These are phyloP conservation scores for Echites panduratus DNA, from an alignment of 257 asterid genomes.

Conservation along the genomic window DNA sequence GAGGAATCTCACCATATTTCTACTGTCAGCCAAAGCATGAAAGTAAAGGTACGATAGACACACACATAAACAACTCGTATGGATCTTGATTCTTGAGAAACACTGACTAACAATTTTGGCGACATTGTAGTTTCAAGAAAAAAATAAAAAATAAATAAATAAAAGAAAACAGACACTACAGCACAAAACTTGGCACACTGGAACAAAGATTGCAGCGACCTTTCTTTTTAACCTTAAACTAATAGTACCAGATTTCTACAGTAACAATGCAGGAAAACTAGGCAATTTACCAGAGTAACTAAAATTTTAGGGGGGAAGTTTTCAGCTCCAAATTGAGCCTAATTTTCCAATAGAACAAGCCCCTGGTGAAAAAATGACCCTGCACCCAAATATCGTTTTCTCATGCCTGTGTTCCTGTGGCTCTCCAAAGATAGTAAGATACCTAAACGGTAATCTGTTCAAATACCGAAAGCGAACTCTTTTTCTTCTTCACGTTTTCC, in stretches of 20 bases:
- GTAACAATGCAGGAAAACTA: background rate
- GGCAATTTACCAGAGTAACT: background rate
- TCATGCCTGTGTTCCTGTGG: background rate
- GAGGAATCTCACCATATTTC: background rate
- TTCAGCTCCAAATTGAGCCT: background rate
- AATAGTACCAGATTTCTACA: background rate
- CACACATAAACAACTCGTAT: background rate
- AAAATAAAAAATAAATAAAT: too few relatives aligned
- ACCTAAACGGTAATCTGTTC: background rate
- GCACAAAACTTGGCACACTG: background rate
- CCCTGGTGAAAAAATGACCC: background rate
- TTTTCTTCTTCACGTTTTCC: background rate
- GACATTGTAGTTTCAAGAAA: slow-evolving; percentile 1
- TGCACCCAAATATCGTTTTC: background rate
- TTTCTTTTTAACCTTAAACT: background rate
- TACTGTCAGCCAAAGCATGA: background rate
- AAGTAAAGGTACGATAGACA: background rate
- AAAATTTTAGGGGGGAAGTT: background rate
- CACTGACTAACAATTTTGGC: background rate
- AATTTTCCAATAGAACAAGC: background rate
- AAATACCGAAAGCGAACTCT: background rate
- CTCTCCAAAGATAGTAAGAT: slow-evolving; percentile 1
- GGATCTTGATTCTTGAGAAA: slow-evolving; percentile 6
- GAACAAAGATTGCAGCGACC: slow-evolving; percentile 2
- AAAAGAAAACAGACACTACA: background rate